Evolutionary conservation across 805 yeast genomes (phyloP).

Genomic region (Starmerella lactis-condensi): DNA sequence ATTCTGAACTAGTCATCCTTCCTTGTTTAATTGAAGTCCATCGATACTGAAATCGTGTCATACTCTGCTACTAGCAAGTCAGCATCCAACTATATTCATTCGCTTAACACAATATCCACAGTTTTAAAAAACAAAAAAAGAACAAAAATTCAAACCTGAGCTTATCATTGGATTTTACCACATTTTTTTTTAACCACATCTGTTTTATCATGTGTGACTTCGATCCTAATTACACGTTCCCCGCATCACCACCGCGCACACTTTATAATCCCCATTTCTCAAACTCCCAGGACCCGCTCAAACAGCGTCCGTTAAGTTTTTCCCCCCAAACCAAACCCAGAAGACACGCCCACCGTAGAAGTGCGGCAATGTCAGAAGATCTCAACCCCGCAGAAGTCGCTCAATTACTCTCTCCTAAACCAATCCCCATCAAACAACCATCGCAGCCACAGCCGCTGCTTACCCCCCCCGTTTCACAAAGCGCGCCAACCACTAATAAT

Average conservation of each 20-base stretch:
- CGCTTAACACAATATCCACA: no score
- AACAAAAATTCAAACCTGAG: no score
- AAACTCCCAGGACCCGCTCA: conserved; percentile 4
- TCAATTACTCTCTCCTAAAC: background rate
- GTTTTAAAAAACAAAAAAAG: no score
- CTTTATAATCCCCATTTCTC: background rate
- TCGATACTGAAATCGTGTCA: no score
- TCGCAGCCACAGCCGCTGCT: background rate
- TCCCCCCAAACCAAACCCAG: conserved; percentile 11
- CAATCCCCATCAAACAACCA: conserved; percentile 1
- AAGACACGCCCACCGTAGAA: conserved; percentile 17
- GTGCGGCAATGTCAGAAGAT: conserved; percentile 19
- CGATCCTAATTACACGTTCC: conserved; percentile 14
- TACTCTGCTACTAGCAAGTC: no score
- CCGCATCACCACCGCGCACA: conserved; percentile 7
- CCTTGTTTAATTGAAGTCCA: no score
- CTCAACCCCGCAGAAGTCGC: conserved; percentile 11
- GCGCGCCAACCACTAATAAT: no score
- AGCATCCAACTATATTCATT: no score
- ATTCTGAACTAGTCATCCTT: no score
- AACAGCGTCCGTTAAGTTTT: conserved; percentile 7
- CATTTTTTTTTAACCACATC: no score
- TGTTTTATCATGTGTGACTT: conserved; percentile 16
- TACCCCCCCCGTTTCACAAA: background rate
- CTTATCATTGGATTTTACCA: no score